Evolutionary conservation across 2,329 filamentous ascomycete species (phyloP).

Genomic region (Colletotrichum sidae): DNA sequence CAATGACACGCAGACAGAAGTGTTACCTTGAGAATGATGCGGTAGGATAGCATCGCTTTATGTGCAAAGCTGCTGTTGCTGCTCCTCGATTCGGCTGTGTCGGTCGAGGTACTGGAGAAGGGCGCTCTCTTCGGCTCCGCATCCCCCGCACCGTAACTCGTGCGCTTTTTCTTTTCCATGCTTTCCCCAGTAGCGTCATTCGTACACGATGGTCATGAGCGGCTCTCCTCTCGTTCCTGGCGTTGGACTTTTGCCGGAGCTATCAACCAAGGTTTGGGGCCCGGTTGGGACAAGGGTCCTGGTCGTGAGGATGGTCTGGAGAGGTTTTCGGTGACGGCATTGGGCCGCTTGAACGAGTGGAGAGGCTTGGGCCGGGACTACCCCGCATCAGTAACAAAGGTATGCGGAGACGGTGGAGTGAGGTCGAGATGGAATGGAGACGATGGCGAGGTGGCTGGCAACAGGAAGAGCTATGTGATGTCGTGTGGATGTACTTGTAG

Average conservation of each 20-base stretch:
- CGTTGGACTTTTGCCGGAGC: conserved; percentile 22
- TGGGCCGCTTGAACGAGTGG: conserved; percentile 35
- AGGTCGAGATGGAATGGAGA: background rate
- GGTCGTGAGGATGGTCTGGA: conserved; percentile 8
- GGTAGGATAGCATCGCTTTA: background rate
- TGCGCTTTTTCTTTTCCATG: background rate
- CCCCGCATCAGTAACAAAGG: conserved; percentile 18
- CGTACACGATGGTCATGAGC: conserved; percentile 15
- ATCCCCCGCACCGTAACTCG: conserved; percentile 26
- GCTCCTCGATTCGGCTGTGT: background rate
- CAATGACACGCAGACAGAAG: background rate
- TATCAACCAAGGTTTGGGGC: conserved; percentile 24
- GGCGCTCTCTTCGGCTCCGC: conserved; percentile 20
- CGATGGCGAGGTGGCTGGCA: background rate
- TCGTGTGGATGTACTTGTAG: background rate
- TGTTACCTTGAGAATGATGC: background rate
- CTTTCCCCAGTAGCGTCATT: conserved; percentile 22
- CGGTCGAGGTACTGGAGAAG: background rate
- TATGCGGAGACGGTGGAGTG: conserved; percentile 19
- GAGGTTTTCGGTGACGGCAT: conserved; percentile 25
- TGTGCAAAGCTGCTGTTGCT: background rate
- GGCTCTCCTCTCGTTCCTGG: background rate
- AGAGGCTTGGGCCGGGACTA: conserved; percentile 14
- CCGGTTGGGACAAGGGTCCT: conserved; percentile 2
- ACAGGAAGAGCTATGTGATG: background rate